phyloP scores from a whole-genome alignment of 306 rosid genomes.

The Carpinus viminea region DNA sequence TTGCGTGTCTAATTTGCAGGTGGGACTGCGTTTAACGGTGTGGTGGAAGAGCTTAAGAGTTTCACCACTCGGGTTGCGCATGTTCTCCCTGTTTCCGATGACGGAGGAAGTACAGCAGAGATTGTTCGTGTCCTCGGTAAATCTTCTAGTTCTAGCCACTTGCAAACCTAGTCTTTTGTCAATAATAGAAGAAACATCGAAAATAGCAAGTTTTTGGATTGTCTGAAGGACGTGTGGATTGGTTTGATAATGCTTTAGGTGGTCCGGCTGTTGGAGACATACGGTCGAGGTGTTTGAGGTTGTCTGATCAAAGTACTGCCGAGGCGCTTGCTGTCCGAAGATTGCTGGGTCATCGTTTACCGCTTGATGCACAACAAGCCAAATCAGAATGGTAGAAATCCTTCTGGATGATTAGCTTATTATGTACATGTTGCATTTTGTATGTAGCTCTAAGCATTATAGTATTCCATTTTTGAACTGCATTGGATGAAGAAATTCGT shows the following conservation, averaged over 20 bases:
- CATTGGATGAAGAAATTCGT: not conserved
- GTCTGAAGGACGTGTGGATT: not conserved
- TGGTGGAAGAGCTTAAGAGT: constrained; percentile 75
- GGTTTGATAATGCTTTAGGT: constrained; percentile 39
- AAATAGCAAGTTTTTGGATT: not conserved
- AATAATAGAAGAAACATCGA: not conserved
- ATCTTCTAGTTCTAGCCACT: no score
- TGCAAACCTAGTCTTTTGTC: not conserved
- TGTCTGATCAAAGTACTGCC: constrained; percentile 78
- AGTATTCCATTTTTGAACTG: not conserved
- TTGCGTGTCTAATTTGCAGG: constrained; percentile 35
- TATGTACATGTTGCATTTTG: not conserved
- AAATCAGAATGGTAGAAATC: constrained; percentile 71
- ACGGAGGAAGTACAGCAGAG: constrained; percentile 96
- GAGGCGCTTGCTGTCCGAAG: constrained; percentile 91
- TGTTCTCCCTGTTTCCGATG: constrained; percentile 95
- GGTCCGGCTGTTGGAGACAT: constrained; percentile 99
- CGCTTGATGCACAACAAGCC: constrained; percentile 58
- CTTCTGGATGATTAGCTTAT: not conserved
- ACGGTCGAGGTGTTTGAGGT: constrained; percentile 88
- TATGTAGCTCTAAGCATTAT: not conserved
- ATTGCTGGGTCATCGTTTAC: constrained; percentile 83
- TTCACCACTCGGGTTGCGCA: constrained; percentile 91
- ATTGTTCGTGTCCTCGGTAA: constrained; percentile 92
- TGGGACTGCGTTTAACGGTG: constrained; percentile 94